Evolutionary conservation across 2,329 filamentous ascomycete species (phyloP), one percentile per base, ranked within the genome.

Genomic region (Dendrostoma leiphaemia): DNA sequence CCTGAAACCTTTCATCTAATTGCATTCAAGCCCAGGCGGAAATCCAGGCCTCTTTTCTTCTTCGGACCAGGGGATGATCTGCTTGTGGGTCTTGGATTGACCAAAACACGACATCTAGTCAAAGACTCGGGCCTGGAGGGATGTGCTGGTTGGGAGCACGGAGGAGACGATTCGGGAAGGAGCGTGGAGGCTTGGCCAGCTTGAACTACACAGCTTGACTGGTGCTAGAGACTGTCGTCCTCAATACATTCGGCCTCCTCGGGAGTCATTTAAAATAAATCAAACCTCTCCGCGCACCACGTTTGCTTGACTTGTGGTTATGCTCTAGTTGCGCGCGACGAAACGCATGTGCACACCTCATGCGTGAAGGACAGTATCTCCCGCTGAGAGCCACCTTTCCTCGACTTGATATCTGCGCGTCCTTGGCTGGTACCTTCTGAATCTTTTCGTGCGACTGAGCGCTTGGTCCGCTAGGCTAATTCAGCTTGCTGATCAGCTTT

Each of bases 11-110:
- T 51, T 45, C 35, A 51, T n/a, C 29, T 54, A 57, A 57, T 54
- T 43, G 45, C 48, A 48, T 57, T 57, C 50, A 53, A 21, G 34
- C 29, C 34, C 50, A 37, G 31, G 37, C 50, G 21, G 37, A 23
- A 56, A 51, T 49, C 40, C 40, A 13, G 52, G 35, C 41, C 38
- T 41, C n/a, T 35, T 17, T 48, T 26, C 5, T 38, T 48, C n/a
- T 48, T 46, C 48, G 52, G 51, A 57, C 34, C 41, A 26, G 54
- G 51, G 24, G 41, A 45, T 41, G 46, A 40, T 49, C 34, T 46
- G 46, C 46, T 41, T 54, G 35, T 29, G n/a, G 50, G 54, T 45
- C 45, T 50, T 54, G 51, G 41, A 53, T 50, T 43, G 44, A 53
- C 17, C 38, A 53, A 53, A 49, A 56, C 17, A 51, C 21, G 31